Evolutionary conservation across 1,284 basidiomycete species (phyloP), one percentile per base, ranked within the genome.

Genomic region (Psilocybe mexicana): DNA sequence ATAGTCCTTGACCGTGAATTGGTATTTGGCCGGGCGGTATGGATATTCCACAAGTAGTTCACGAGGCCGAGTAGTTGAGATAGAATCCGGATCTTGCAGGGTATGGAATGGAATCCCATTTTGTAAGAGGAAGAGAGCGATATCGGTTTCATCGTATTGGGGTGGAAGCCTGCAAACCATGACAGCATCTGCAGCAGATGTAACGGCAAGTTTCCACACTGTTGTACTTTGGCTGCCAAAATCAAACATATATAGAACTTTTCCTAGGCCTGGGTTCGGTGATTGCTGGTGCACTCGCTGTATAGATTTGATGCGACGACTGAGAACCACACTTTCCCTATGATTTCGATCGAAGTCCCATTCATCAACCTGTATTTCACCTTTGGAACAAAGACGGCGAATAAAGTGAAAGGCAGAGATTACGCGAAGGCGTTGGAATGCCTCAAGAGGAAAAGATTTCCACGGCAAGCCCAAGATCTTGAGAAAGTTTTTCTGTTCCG

Each of bases 91-190:
- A 3, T 6, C 6, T 6, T 12, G 25, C 6, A 54, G 23, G 14
- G 52, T 54, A 8, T 38, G 28, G 14, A 54, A 54, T 11, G 43
- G 52, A 23, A 54, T 46, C 3, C 52, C 52, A 54, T 35, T n/a
- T 30, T 38, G 30, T 5, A 54, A 8, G 24, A 54, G 30, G 43
- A 54, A 54, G 12, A n/a, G 18, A 6, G 43, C 43, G 11, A 54
- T 54, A 3, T 54, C 52, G 28, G 25, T 1, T 35, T 54, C 43
- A 26, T 36, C 23, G 7, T 33, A n/a, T 3, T 35, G 26, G 24
- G 28, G 18, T 5, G 30, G 26, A 1, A 54, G 14, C 30, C 52
- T 12, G 26, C 52, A 54, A 8, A 54, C 12, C 30, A 54, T 33
- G 6, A 54, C 12, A 6, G 52, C 52, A 45, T 54, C 35, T 3